Evolutionary conservation across 208 protist genomes (phyloP), one percentile per base, ranked within the genome.

Genomic region (Angomonas ambiguus): DNA sequence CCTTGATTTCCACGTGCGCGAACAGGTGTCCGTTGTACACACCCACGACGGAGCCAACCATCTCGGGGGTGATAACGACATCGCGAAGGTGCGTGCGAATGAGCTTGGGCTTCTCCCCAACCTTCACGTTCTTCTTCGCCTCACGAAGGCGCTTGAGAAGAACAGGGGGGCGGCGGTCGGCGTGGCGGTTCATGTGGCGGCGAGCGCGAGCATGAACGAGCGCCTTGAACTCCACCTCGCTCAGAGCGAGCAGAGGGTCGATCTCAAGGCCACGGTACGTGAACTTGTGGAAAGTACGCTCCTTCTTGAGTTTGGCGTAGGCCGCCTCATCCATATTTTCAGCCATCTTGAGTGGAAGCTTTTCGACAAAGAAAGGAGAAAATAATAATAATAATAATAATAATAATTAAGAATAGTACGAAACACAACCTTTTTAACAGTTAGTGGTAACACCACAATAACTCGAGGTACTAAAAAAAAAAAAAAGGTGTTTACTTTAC

Each of bases 21-120:
- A 99, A 99, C 67, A 82, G 74, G 82, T 99, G 99, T 51, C 99
- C 99, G 86, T 99, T 99, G 97, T 99, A 99, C 60, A 99, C 94
- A 80, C 95, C 98, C 67, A 99, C 91, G 25, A 99, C 75, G 48
- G 88, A 97, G 60, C 98, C 99, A 56, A 99, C 98, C 98, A 99
- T 99, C 84, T 99, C 97, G 63, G 99, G 99, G 48, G 99, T 92
- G 75, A 99, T 97, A 74, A 99, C 94, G 82, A 99, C 99, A 82
- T 99, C 92, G 75, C 99, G 90, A 51, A 99, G 95, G 89, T 99
- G 99, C 48, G 99, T 99, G 87, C 99, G 99, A 62, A 99, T 91
- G 20, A 86, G 69, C 49, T 93, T 87, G 41, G 99, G 98, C 90
- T 99, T 99, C 89, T 99, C 98, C 69, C 95, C 94, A 64, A 87